Evolutionary conservation across 2,329 filamentous ascomycete species (phyloP).

Genomic region (Nannizzia gypsea): DNA sequence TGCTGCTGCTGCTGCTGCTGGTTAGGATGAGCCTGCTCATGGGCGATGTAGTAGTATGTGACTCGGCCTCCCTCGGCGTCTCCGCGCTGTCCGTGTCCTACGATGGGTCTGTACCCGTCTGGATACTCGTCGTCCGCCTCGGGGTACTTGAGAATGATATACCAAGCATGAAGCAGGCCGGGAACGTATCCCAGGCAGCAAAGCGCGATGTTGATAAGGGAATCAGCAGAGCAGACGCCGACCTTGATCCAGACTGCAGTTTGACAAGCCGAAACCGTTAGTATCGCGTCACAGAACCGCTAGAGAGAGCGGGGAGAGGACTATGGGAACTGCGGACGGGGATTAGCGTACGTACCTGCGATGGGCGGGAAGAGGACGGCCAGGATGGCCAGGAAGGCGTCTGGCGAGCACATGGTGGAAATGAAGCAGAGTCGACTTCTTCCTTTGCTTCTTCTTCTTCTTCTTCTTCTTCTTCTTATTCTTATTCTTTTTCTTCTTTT

Average conservation of each 20-base stretch:
- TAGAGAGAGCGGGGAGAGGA: background rate
- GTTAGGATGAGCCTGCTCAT: conserved; percentile 25
- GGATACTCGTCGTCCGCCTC: conserved; percentile 52
- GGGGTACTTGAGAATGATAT: conserved; percentile 87
- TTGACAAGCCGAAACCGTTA: background rate
- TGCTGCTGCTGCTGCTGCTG: conserved; percentile 18
- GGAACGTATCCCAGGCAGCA: conserved; percentile 69
- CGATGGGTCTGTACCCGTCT: conserved; percentile 51
- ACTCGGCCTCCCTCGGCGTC: conserved; percentile 40
- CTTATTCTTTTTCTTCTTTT: background rate
- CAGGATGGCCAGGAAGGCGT: conserved; percentile 49
- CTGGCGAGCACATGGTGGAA: conserved; percentile 44
- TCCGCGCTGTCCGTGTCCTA: conserved; percentile 37
- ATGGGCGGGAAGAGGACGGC: conserved; percentile 51
- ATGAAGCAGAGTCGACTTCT: background rate
- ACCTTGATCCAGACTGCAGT: conserved; percentile 83
- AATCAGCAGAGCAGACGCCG: conserved; percentile 85
- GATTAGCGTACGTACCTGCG: conserved; percentile 41
- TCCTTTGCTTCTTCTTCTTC: background rate
- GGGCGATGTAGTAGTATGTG: conserved; percentile 65
- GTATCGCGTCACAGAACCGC: background rate
- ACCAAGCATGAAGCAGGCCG: conserved; percentile 90
- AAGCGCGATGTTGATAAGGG: conserved; percentile 87
- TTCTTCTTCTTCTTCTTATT: background rate
- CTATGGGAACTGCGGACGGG: too few species aligned